Percentiles rank a stretch among this genome's conserved stretches.
These are phyloP conservation scores for Poa pratensis DNA, from an alignment of 176 grass and related monocot species.

Conservation along the genomic window DNA sequence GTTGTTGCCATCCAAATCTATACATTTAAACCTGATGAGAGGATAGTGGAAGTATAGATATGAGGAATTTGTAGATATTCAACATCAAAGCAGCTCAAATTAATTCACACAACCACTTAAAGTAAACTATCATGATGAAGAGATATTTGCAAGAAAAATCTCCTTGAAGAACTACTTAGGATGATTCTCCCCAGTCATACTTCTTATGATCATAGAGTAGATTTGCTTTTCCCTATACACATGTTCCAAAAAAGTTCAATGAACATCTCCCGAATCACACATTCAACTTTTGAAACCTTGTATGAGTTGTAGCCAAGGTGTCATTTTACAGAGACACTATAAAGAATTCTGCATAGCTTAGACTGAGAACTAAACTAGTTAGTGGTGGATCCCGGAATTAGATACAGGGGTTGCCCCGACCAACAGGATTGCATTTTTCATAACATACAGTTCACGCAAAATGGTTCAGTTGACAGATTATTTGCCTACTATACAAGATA, in stretches of 20 bases:
- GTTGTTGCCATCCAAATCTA: constrained; percentile 93
- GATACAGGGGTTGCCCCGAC: not conserved
- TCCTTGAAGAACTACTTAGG: constrained; percentile 21
- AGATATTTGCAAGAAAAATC: constrained; percentile 21
- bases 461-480: not conserved
- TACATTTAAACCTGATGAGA: constrained; percentile 83
- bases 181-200: not conserved
- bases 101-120: not conserved
- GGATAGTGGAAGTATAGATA: constrained; percentile 34
- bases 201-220: constrained; percentile 11
- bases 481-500: not conserved
- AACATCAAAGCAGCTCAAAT: constrained; percentile 9
- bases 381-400: not conserved
- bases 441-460: not conserved
- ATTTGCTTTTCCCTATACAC: constrained; percentile 9
- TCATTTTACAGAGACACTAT: not conserved
- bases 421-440: constrained; percentile 2
- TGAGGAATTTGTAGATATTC: constrained; percentile 18
- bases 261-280: not conserved
- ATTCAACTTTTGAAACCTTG: constrained; percentile 21
- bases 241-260: not conserved
- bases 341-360: not conserved
- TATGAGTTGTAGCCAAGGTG: not conserved
- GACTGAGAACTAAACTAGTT: not conserved
- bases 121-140: constrained; percentile 14